phyloP scores from a whole-genome alignment of 441 rosid genomes.

The Adansonia rubrostipa region DNA sequence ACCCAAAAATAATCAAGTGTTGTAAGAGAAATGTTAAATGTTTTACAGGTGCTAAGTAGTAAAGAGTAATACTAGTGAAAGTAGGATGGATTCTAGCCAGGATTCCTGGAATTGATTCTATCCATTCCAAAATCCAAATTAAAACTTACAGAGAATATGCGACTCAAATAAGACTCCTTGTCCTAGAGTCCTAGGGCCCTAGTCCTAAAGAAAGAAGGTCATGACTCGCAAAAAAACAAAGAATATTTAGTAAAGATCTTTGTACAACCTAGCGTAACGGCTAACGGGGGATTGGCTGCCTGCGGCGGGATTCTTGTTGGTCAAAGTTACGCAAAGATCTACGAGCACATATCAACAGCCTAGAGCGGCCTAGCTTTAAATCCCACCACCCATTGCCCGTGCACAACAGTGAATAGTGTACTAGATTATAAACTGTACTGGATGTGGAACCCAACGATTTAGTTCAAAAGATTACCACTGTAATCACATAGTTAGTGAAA shows the following conservation, averaged over 20 bases:
- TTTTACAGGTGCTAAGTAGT: not conserved
- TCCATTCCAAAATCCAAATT: not conserved
- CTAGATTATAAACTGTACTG: not conserved
- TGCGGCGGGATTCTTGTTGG: conserved; percentile 13
- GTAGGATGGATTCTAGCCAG: not conserved
- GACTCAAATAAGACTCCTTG: not conserved
- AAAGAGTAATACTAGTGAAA: no score
- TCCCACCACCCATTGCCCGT: conserved; percentile 2
- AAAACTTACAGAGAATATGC: conserved; percentile 2
- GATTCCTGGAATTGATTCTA: conserved; percentile 20
- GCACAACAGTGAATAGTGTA: not conserved
- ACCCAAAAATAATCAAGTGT: not conserved
- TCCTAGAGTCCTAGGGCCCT: not conserved
- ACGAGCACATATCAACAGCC: not conserved
- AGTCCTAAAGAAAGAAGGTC: not conserved
- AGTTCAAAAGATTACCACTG: not conserved
- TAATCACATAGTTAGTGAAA: not conserved
- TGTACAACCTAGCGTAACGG: not conserved
- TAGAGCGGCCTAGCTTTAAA: conserved; percentile 20
- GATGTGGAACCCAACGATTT: not conserved
- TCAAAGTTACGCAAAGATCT: conserved; percentile 10
- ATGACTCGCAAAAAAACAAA: not conserved
- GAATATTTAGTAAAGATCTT: not conserved
- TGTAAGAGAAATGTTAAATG: not conserved
- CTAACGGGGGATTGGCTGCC: not conserved